Evolutionary conservation across 257 asterid genomes (phyloP).

Genomic region (Ilex aquifolium): DNA sequence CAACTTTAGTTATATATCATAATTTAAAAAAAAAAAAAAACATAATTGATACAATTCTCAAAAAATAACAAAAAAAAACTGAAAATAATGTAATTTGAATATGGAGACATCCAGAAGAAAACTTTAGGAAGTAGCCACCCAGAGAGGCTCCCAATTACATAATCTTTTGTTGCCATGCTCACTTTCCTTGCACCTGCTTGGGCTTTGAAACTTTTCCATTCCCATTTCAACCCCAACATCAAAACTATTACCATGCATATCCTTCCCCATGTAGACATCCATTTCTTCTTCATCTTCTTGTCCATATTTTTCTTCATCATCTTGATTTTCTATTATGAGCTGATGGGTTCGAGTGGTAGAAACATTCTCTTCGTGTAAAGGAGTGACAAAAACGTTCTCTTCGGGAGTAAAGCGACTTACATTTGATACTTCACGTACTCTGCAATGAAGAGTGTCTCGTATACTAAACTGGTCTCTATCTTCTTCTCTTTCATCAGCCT

Average conservation of each 20-base stretch:
- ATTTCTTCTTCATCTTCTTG: constrained; percentile 17
- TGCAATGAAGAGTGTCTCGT: no score
- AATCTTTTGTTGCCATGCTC: constrained; percentile 37
- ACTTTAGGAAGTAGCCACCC: constrained; percentile 31
- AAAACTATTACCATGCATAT: constrained; percentile 22
- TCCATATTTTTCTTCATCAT: not conserved
- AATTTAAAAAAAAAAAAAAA: no score
- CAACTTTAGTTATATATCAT: no score
- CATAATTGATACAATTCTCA: no score
- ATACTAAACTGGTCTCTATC: not conserved
- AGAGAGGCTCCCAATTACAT: constrained; percentile 56
- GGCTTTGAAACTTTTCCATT: constrained; percentile 38
- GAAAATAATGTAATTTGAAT: not conserved
- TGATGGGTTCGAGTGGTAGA: no score
- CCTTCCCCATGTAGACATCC: constrained; percentile 15
- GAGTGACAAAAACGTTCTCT: no score
- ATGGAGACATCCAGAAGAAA: not conserved
- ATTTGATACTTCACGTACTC: no score
- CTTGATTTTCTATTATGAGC: not conserved
- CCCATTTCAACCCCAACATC: constrained; percentile 40
- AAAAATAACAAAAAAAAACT: no score
- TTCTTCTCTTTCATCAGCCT: not conserved
- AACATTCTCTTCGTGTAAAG: no score
- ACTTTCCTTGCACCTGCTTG: constrained; percentile 55
- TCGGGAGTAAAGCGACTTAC: no score